phyloP scores from a whole-genome alignment of 768 basidiomycete genomes.

The Russula sp. region DNA sequence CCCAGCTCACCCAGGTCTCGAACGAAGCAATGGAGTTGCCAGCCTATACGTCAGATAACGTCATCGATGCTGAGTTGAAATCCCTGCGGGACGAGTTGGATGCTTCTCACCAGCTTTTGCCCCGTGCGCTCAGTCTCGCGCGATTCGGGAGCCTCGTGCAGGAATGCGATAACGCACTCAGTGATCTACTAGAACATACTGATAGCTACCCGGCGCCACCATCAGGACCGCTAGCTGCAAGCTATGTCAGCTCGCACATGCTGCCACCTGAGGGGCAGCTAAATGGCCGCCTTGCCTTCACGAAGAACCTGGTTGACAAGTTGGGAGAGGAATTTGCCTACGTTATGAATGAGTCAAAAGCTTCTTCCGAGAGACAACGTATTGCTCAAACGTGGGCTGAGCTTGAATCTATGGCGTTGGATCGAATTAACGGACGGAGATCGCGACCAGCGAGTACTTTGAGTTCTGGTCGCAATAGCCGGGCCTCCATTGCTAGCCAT shows the following conservation, averaged over 20 bases:
- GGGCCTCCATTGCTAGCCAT: conserved; percentile 34
- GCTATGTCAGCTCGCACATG: conserved; percentile 35
- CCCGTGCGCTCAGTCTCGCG: conserved; percentile 47
- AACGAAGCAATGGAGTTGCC: conserved; percentile 45
- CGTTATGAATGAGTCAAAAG: conserved; percentile 54
- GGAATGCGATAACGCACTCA: conserved; percentile 66
- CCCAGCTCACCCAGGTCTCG: conserved; percentile 39
- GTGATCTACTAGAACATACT: conserved; percentile 78
- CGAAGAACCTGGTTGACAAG: conserved; percentile 41
- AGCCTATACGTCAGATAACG: conserved; percentile 30
- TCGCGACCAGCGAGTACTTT: conserved; percentile 60
- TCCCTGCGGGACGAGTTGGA: conserved; percentile 56
- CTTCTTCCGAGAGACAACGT: conserved; percentile 51
- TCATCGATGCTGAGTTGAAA: conserved; percentile 49
- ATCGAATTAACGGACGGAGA: conserved; percentile 51
- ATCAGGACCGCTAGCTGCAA: conserved; percentile 42
- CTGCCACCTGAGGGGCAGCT: conserved; percentile 63
- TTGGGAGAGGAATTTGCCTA: conserved; percentile 36
- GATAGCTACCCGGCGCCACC: conserved; percentile 73
- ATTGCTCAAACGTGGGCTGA: conserved; percentile 75
- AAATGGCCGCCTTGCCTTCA: conserved; percentile 54
- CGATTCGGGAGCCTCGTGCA: conserved; percentile 43
- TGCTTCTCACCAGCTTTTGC: conserved; percentile 40
- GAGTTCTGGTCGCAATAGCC: conserved; percentile 58
- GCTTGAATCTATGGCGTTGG: conserved; percentile 72